Base-by-base conservation (phyloP, 2,329 filamentous ascomycete species). In the Claviceps africana region DNA sequence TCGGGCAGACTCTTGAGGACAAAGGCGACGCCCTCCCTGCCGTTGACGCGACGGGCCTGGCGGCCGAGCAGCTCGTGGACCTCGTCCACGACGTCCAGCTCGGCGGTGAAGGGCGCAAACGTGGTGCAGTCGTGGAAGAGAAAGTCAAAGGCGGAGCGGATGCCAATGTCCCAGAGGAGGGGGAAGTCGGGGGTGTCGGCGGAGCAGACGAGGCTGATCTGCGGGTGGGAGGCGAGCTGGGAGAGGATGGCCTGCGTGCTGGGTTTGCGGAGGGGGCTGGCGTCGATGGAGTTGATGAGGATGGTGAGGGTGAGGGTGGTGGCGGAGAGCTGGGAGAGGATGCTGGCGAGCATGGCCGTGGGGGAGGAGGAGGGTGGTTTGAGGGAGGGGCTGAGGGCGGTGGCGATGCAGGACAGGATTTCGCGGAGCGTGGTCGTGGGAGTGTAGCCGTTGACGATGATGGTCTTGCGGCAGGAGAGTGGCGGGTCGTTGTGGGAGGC, bases 61-160 rank as follows among this genome's bases (percentile, higher is more conserved):
- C 88, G 81, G 47, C 90, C 89, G 0, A 97, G 78, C 0, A 96
- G 76, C 61, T 87, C 83, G 65, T 95, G 87, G 15, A 97, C 89
- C 56, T 89, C 86, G 64, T 97, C 89, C 3, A 97, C 88, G 2
- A 87, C 82, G 61, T 95, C 88, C 8, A 88, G 71, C 65, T 95
- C 89, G 3, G 77, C 65, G 11, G 76, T 73, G 59, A 86, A 88
- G 0, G 87, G 77, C 0, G 79, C 75, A 63, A 95, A 96, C 0
- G 93, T 97, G 1, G 93, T 97, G 61, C 85, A 85, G 70, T 98
- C 90, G 70, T 98, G 93, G 68, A 94, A 96, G 30, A 88, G 72
- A 59, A 96, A 90, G 65, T 86, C 86, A 68, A 90, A 88, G 30
- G 86, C 80, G 17, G 88, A 84, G 47, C 86, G 84, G n/a, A 90